These are phyloP conservation scores for Saposhnikovia divaricata DNA, from an alignment of 129 eudicot genomes.

Conservation along the genomic window DNA sequence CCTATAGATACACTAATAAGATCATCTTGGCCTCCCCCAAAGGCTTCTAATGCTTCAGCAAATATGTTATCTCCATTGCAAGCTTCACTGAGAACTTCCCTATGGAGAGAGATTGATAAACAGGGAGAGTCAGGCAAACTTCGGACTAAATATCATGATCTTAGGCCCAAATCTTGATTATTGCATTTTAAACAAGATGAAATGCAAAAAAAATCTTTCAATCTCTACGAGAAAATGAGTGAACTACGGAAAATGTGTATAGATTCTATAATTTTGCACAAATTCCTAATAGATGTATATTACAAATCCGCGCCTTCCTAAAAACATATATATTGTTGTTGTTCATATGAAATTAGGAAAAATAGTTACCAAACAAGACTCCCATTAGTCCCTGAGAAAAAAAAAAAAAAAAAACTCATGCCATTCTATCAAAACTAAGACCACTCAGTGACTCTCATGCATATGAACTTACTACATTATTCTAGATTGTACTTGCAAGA, in stretches of 20 bases:
- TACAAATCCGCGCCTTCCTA: background rate
- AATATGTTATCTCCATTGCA: conserved; percentile 56
- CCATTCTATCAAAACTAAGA: background rate
- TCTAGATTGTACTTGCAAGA: background rate
- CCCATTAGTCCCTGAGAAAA: background rate
- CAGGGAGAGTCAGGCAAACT: background rate
- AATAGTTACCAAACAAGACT: background rate
- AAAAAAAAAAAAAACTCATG: background rate
- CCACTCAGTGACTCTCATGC: background rate
- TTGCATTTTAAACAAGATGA: background rate
- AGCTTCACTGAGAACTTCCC: conserved; percentile 78
- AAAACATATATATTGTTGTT: background rate
- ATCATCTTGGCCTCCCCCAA: conserved; percentile 86
- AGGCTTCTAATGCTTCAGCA: conserved; percentile 83
- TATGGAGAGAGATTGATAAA: conserved; percentile 20
- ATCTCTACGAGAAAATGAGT: background rate
- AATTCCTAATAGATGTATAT: background rate
- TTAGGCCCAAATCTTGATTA: background rate
- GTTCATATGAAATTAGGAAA: background rate
- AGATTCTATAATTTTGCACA: background rate
- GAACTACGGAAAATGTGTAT: background rate
- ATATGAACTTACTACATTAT: background rate
- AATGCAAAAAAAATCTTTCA: background rate
- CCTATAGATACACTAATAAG: conserved; percentile 84
- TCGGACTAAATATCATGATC: background rate